phyloP scores from a whole-genome alignment of 2,329 filamentous ascomycete species.

The Onygena corvina region DNA sequence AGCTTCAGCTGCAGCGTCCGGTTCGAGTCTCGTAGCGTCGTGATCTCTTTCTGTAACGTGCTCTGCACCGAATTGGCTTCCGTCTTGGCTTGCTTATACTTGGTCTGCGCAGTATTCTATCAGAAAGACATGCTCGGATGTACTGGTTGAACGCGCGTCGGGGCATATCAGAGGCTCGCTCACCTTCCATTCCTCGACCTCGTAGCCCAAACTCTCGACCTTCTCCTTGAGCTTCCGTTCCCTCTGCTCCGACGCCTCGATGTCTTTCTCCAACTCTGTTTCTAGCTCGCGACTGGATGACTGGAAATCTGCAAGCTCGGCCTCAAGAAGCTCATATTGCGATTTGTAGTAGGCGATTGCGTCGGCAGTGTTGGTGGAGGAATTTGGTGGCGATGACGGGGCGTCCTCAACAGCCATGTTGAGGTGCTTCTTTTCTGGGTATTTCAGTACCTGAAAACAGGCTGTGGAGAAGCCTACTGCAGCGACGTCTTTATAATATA shows the following conservation, averaged over 20 bases:
- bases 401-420: constrained; percentile 9
- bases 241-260: constrained; percentile 87
- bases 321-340: constrained; percentile 86
- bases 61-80: constrained; percentile 80
- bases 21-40: constrained; percentile 71
- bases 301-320: constrained; percentile 86
- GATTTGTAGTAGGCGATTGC: constrained; percentile 88
- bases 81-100: constrained; percentile 87
- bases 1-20: constrained; percentile 69
- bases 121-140: too few relatives aligned
- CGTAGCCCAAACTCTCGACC: constrained; percentile 69
- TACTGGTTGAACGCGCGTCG: too few relatives aligned
- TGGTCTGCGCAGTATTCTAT: constrained; percentile 47
- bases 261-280: constrained; percentile 86
- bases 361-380: constrained; percentile 46
- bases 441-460: not conserved
- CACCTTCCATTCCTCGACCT: constrained; percentile 98
- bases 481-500: too few relatives aligned
- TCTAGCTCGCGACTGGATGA: constrained; percentile 89
- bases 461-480: too few relatives aligned
- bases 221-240: constrained; percentile 78
- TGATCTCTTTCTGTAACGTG: constrained; percentile 88
- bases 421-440: not conserved
- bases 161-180: constrained; percentile 35
- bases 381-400: constrained; percentile 27